Base-by-base conservation (phyloP, 129 eudicot species). In the Saussurea involucrata region DNA sequence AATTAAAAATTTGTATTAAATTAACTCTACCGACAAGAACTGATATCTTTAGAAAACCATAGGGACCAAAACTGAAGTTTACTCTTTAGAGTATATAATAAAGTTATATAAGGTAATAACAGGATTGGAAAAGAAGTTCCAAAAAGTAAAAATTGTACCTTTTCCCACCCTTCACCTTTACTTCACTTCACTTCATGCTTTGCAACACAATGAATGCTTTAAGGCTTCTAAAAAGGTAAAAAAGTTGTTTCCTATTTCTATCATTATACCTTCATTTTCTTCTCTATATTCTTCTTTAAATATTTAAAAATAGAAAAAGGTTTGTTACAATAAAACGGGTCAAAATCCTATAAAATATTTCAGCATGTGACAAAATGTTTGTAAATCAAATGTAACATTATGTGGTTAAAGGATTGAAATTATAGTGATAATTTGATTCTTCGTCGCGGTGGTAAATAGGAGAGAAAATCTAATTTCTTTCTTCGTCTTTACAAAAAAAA, bases 131-230 rank as follows among this genome's bases (percentile, higher is more conserved):
- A 40, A 53, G n/a, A 53, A n/a, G 61, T 53, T 53, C 22, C 61
- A 29, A 25, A 49, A 72, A 72, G 76, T 53, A 29, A 28, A 24
- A 57, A 24, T 72, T 53, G 63, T 72, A 72, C 76, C 44, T 72
- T 72, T 72, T 57, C 66, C 44, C 66, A 53, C 60, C 29, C 76
- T 72, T 49, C 27, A 72, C 27, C 44, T 72, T 72, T 72, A 71
- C 75, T 71, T 71, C n/a, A 72, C 44, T 72, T 72, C 53, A 71
- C 75, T 71, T 71, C n/a, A 72, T 28, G 32, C 66, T 72, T 72
- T 72, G 64, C 33, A 46, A 53, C n/a, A 49, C 66, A 53, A 46
- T 27, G 28, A 53, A 46, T 27, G 28, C 66, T 49, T 49, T 53
- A 53, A 53, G 58, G 73, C 65, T 28, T 49, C 29, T 25, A 71